phyloP scores from a whole-genome alignment of 768 basidiomycete species.

The Suillus subluteus region DNA sequence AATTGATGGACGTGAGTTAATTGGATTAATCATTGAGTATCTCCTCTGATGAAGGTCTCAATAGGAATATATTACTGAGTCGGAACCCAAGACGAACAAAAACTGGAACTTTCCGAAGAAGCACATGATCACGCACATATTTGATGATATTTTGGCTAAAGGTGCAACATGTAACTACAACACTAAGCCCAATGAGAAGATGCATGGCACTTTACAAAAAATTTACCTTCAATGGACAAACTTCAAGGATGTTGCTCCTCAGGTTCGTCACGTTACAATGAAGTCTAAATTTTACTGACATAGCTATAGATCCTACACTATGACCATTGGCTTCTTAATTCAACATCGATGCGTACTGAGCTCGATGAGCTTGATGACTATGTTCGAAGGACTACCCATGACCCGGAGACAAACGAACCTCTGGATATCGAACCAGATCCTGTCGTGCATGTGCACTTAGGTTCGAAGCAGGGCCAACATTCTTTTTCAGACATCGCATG shows the following conservation, averaged over 20 bases:
- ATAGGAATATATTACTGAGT: neutral
- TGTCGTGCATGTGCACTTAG: neutral
- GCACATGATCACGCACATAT: conserved; percentile 35
- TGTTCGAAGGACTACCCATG: neutral
- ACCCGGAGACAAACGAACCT: neutral
- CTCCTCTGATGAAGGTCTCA: no score
- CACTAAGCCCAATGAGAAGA: conserved; percentile 36
- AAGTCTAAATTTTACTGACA: neutral
- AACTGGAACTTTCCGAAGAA: conserved; percentile 39
- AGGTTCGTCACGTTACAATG: conserved; percentile 32
- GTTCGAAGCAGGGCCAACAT: neutral
- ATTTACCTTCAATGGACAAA: conserved; percentile 35
- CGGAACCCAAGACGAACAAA: conserved; percentile 11
- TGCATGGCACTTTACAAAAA: conserved; percentile 30
- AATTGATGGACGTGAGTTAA: conserved; percentile 23
- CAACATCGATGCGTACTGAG: conserved; percentile 10
- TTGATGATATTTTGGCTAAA: conserved; percentile 37
- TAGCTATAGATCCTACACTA: conserved; percentile 8
- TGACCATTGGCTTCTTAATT: conserved; percentile 2
- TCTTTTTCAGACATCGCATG: neutral
- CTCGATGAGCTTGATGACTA: neutral
- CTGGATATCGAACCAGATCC: neutral
- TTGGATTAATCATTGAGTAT: neutral
- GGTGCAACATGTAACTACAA: conserved; percentile 36
- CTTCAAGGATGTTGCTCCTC: conserved; percentile 35